Base-by-base conservation (phyloP, 1,284 basidiomycete genomes). In the Rhodotorula sp. region DNA sequence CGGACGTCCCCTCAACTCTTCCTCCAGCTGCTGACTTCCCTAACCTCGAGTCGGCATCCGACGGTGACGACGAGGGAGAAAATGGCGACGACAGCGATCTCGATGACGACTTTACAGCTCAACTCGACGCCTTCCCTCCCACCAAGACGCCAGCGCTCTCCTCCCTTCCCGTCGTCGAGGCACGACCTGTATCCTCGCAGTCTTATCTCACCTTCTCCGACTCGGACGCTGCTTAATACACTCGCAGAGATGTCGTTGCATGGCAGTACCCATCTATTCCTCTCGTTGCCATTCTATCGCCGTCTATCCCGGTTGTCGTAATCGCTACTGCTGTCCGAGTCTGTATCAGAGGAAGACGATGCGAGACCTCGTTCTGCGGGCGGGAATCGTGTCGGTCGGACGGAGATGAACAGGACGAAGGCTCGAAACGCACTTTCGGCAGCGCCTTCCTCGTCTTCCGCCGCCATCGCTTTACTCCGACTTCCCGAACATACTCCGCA, bases 11-110 rank as follows among this genome's bases (percentile, higher is more conserved):
- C 13, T 11, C 34, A 1, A 32, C 47, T 60, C 47, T 19, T 30
- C 46, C 39, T 20, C 22, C 66, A 22, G 32, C 44, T 44, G 53
- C 39, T 32, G 10, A 53, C 32, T 55, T 39, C 24, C 32, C 32
- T 10, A 8, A 15, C 29, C 30, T 54, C 53, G 53, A 24, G 7
- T 36, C 46, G 10, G 54, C 30, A 0, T 63, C 54, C 27, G 67
- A 68, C 24, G 61, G 47, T n/a, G 55, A 67, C 51, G 66, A 59
- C 36, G 66, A 62, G 30, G 19, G 32, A 22, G 64, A 30, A 9
- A 44, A 34, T 27, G 17, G n/a, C 19, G 52, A 36, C 44, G 52
- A 34, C 32, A 19, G 2, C 2, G 34, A 61, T 8, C 48, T 39
- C 24, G 32, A 51, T 9, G 44, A 58, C 15, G 44, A 47, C 13